Evolutionary conservation across 441 rosid genomes (phyloP).

Genomic region (Hypseocharis bilobata): DNA sequence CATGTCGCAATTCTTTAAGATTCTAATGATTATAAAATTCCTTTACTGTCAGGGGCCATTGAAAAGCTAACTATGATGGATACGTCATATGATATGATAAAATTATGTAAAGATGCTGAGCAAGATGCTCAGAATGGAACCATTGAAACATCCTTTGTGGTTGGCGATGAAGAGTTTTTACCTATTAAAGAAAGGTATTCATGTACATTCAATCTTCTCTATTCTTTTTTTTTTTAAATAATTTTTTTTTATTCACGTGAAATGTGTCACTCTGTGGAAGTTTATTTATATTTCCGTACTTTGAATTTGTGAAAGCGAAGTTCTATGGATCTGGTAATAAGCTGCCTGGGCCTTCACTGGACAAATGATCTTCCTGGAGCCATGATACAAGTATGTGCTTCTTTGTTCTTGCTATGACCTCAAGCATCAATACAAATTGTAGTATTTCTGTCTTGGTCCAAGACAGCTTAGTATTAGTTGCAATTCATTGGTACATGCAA

Average conservation of each 20-base stretch:
- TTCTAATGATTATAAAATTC: not conserved
- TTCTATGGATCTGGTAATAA: conserved; percentile 80
- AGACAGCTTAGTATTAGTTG: not conserved
- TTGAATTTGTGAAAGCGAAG: conserved; percentile 38
- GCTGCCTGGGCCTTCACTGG: conserved; percentile 96
- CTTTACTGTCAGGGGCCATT: conserved; percentile 53
- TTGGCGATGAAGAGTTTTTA: conserved; percentile 87
- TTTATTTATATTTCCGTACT: conserved; percentile 13
- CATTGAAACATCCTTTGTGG: conserved; percentile 57
- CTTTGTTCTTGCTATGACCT: not conserved
- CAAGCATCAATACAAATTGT: not conserved
- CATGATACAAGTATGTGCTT: conserved; percentile 67
- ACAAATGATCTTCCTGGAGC: conserved; percentile 98
- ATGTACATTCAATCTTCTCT: conserved; percentile 1
- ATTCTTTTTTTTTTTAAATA: not conserved
- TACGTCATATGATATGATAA: conserved; percentile 72
- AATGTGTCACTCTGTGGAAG: not conserved
- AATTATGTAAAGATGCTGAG: conserved; percentile 48
- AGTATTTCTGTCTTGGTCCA: not conserved
- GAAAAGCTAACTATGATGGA: conserved; percentile 92
- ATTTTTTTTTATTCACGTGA: not conserved
- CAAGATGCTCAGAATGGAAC: conserved; percentile 27
- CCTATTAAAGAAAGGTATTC: conserved; percentile 71
- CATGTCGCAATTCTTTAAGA: not conserved
- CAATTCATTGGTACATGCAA: conserved; percentile 4